Conservation (phyloP, 2,329 filamentous ascomycete species). For the Diaporthe ampelina region DNA sequence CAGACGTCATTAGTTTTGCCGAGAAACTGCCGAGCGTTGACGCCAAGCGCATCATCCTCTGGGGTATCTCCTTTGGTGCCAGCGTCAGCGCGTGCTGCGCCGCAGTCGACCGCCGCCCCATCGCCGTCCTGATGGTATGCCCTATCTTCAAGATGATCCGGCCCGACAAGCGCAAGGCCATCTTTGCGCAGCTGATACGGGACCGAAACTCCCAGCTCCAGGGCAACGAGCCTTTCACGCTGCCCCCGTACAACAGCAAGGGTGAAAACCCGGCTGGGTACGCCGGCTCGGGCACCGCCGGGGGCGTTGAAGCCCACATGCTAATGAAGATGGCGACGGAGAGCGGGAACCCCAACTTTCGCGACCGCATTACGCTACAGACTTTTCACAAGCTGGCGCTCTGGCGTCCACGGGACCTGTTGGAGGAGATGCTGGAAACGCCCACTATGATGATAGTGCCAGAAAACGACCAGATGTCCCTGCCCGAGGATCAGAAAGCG, state of each 20-base stretch:
- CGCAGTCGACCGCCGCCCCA: not conserved
- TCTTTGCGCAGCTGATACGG: not conserved
- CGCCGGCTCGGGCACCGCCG: not conserved
- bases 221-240: not conserved
- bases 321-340: not conserved
- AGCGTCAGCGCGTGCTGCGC: not conserved
- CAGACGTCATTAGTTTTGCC: not conserved
- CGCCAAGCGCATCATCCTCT: not conserved
- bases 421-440: too few species aligned
- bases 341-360: not conserved
- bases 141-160: not conserved
- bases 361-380: not conserved
- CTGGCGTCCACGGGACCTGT: too few species aligned
- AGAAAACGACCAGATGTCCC: too few species aligned
- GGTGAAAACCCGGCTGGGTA: not conserved
- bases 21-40: not conserved
- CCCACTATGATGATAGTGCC: too few species aligned
- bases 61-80: not conserved
- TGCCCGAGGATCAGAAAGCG: too few species aligned
- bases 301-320: not conserved
- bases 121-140: not conserved
- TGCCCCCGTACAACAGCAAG: not conserved
- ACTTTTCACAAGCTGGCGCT: not conserved
- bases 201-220: not conserved
- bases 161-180: accelerated